phyloP scores from a whole-genome alignment of 306 rosid species.

The Prinsepia uniflora region DNA sequence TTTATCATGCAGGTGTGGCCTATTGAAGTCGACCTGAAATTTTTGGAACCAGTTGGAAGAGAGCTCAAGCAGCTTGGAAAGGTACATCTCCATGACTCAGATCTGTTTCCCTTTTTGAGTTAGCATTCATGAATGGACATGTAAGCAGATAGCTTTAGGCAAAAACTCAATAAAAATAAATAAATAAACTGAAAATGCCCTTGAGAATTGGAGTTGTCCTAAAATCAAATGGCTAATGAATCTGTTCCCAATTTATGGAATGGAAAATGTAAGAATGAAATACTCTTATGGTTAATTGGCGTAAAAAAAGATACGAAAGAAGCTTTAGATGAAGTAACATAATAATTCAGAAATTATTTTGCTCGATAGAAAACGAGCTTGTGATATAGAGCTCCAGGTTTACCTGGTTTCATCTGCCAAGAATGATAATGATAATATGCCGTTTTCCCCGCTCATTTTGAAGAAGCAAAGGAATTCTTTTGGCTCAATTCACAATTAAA shows the following conservation, averaged over 20 bases:
- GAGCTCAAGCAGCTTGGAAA: conserved; percentile 85
- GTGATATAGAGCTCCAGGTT: background rate
- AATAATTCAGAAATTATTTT: conserved; percentile 1
- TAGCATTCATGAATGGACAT: background rate
- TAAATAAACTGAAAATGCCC: background rate
- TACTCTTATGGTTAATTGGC: background rate
- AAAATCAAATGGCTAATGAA: background rate
- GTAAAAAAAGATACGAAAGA: background rate
- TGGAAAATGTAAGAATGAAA: background rate
- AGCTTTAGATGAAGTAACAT: background rate
- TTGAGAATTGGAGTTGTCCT: background rate
- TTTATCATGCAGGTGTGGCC: conserved; percentile 79
- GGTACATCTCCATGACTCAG: conserved; percentile 39
- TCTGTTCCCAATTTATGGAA: background rate
- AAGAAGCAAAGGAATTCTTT: background rate
- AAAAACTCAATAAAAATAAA: background rate
- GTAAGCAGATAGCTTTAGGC: background rate
- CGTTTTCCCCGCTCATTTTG: background rate
- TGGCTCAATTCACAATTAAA: background rate
- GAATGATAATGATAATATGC: background rate
- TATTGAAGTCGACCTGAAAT: conserved; percentile 52
- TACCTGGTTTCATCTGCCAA: background rate
- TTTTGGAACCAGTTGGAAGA: conserved; percentile 85
- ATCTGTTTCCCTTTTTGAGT: background rate
- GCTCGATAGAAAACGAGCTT: background rate